These are phyloP conservation scores for Liriodendron chinense DNA, from an alignment of 164 flowering plant genomes.

Conservation along the genomic window DNA sequence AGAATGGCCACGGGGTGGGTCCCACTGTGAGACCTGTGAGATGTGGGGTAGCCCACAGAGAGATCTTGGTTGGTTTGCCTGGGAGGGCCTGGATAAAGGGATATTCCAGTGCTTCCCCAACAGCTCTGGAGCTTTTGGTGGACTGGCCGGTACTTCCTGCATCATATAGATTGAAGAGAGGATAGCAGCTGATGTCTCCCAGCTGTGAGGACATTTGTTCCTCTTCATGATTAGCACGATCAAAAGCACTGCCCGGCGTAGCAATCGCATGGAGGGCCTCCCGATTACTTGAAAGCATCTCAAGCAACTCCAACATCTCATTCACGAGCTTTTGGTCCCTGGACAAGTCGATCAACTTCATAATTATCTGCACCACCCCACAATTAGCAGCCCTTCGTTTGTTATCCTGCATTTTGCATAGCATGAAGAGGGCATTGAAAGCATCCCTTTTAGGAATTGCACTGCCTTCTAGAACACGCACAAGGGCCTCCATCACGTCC, in stretches of 20 bases:
- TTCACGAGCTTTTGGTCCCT: constrained; percentile 44
- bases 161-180: constrained; percentile 49
- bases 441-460: constrained; percentile 71
- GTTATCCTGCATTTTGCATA: constrained; percentile 69
- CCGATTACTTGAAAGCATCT: constrained; percentile 57
- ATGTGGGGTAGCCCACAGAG: too few relatives aligned
- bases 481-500: constrained; percentile 58
- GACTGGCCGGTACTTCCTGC: too few relatives aligned
- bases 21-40: too few relatives aligned
- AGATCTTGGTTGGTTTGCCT: too few relatives aligned
- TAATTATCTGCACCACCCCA: constrained; percentile 58
- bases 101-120: too few relatives aligned
- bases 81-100: too few relatives aligned
- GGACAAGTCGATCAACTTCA: constrained; percentile 54
- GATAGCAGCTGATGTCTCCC: constrained; percentile 65
- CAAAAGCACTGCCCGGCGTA: constrained; percentile 50
- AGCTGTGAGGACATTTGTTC: constrained; percentile 52
- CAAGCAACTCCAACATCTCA: constrained; percentile 69
- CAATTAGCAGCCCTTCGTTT: constrained; percentile 56
- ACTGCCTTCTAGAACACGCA: constrained; percentile 67
- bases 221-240: constrained; percentile 53
- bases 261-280: constrained; percentile 64
- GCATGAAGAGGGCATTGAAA: constrained; percentile 75
- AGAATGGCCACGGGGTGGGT: too few relatives aligned
- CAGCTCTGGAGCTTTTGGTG: too few relatives aligned